These are phyloP conservation scores for Rhododendron vialii DNA, from an alignment of 148 eudicot species.

Conservation along the genomic window DNA sequence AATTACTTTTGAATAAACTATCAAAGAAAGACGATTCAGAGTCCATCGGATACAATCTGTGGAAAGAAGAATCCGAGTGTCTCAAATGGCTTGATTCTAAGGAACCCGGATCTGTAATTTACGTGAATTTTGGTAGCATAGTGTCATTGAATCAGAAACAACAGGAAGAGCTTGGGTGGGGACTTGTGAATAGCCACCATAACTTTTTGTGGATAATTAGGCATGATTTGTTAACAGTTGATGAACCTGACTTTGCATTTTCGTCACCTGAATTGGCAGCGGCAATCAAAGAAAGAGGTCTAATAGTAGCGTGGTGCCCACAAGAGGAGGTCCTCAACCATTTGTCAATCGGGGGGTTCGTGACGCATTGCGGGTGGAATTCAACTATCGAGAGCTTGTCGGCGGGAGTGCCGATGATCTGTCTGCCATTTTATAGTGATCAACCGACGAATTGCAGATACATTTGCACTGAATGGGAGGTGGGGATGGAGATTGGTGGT, in stretches of 20 bases:
- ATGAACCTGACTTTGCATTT: neutral
- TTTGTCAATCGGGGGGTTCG: neutral
- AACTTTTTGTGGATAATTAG: neutral
- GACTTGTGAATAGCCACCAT: neutral
- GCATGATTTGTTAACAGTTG: neutral
- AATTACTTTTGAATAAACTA: neutral
- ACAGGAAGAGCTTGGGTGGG: neutral
- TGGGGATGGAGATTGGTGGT: neutral
- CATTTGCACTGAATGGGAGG: neutral
- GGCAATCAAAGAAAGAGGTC: slow-evolving; percentile 2
- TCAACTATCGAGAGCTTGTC: neutral
- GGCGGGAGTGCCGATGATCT: neutral
- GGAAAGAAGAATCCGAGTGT: slow-evolving; percentile 13
- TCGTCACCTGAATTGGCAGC: neutral
- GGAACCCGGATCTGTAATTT: slow-evolving; percentile 1
- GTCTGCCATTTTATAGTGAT: slow-evolving; percentile 6
- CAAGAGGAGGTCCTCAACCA: neutral
- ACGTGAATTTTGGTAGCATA: slow-evolving; percentile 9
- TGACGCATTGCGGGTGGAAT: neutral
- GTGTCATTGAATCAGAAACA: neutral
- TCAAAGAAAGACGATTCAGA: neutral
- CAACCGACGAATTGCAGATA: neutral
- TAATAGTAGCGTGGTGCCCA: slow-evolving; percentile 12
- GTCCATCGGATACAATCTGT: neutral
- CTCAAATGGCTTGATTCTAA: slow-evolving; percentile 1